Percentiles rank a stretch among this genome's conserved stretches.
phyloP scores from a whole-genome alignment of 768 basidiomycete genomes.

The Calocybe gangraenosa region DNA sequence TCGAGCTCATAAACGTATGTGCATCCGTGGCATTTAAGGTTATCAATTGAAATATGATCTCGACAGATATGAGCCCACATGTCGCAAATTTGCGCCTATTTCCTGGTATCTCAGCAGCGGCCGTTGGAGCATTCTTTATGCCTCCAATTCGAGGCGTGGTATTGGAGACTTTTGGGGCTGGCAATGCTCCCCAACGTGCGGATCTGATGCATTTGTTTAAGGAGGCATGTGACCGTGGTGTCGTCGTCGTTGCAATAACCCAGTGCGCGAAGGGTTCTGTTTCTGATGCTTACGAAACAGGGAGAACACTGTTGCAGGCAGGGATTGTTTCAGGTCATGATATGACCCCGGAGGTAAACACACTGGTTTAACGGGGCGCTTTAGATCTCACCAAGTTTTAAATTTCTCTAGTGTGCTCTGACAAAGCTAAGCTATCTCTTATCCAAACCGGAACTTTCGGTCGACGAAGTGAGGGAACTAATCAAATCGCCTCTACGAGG shows the following conservation, averaged over 20 bases:
- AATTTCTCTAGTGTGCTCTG: constrained; percentile 65
- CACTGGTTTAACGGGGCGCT: neutral
- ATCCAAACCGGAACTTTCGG: constrained; percentile 75
- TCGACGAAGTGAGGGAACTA: constrained; percentile 66
- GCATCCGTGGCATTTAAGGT: neutral
- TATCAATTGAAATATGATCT: constrained; percentile 3
- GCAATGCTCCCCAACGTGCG: constrained; percentile 82
- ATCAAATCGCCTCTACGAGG: constrained; percentile 81
- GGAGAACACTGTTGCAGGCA: constrained; percentile 59
- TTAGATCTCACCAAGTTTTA: neutral
- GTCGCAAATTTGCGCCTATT: constrained; percentile 85
- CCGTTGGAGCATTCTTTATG: constrained; percentile 70
- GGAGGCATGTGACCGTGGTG: constrained; percentile 77
- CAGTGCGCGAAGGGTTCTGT: constrained; percentile 89
- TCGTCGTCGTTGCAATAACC: constrained; percentile 88
- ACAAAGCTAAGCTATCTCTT: constrained; percentile 88
- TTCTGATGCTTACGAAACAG: constrained; percentile 79
- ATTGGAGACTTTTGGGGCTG: constrained; percentile 88
- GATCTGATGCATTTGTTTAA: constrained; percentile 76
- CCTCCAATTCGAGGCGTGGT: constrained; percentile 79
- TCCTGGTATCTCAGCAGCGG: constrained; percentile 77
- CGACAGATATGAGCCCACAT: constrained; percentile 69
- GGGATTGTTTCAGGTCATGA: constrained; percentile 85
- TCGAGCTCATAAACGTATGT: constrained; percentile 70
- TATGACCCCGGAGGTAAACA: constrained; percentile 88